These are phyloP conservation scores for Rhynchosporium graminicola DNA, from an alignment of 2,329 filamentous ascomycete genomes.

Conservation along the genomic window DNA sequence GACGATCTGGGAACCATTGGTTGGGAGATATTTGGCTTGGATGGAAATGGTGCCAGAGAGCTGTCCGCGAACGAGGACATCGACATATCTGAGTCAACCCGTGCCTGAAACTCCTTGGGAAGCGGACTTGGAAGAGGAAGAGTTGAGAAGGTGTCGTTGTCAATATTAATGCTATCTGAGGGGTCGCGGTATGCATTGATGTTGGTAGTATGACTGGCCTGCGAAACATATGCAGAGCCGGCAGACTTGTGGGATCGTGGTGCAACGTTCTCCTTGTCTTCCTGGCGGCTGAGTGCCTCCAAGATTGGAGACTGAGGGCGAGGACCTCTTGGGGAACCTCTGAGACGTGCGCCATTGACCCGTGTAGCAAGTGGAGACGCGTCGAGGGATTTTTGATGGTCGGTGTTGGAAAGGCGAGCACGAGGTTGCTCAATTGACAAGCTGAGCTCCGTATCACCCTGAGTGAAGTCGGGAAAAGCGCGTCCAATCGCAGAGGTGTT, in stretches of 20 bases:
- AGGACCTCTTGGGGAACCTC: slow-evolving; percentile 10
- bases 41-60: slow-evolving; percentile 44
- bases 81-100: slow-evolving; percentile 53
- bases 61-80: slow-evolving; percentile 51
- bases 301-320: slow-evolving; percentile 12
- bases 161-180: neutral
- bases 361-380: slow-evolving; percentile 1
- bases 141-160: slow-evolving; percentile 1
- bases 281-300: slow-evolving; percentile 8
- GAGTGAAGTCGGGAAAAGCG: slow-evolving; percentile 51
- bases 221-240: slow-evolving; percentile 34
- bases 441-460: slow-evolving; percentile 24
- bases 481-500: slow-evolving; percentile 46
- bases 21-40: slow-evolving; percentile 47
- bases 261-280: slow-evolving; percentile 31
- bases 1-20: neutral
- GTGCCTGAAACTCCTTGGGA: slow-evolving; percentile 51
- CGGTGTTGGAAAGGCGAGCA: neutral
- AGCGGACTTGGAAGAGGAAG: slow-evolving; percentile 48
- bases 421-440: slow-evolving; percentile 16
- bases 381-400: neutral
- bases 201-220: slow-evolving; percentile 38
- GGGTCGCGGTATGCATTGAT: slow-evolving; percentile 2
- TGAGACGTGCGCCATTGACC: neutral
- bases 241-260: slow-evolving; percentile 21